Base-by-base conservation (phyloP, 148 eudicot genomes). In the Camellia japonica region DNA sequence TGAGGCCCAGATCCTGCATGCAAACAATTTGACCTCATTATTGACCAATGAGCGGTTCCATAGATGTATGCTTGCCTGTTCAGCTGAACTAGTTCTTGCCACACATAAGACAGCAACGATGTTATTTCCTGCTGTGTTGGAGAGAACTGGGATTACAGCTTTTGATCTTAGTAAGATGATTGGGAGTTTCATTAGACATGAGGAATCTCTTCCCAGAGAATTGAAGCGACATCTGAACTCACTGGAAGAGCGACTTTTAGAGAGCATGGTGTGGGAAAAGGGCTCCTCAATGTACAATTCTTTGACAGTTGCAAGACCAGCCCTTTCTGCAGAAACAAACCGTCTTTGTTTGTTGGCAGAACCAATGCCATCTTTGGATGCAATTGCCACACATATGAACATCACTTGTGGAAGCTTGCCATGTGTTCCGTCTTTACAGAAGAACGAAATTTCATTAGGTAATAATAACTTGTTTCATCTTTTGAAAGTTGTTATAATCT, bases 121-220 rank as follows among this genome's bases (percentile, higher is more conserved):
- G 98, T 75, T 97, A 86, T 97, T 97, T 90, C 99, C 99, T 76
- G 95, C 94, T 49, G 99, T 97, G 44, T 79, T 97, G 75, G 99
- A 97, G 89, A 94, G 90, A 87, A 97, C 98, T 42, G 98, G 99
- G 63, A 94, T 97, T 70, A 94, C 99, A 47, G 92, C 99, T 73
- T 97, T 97, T 86, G 98, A 97, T 88, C 98, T 97, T 78, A 97
- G 99, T 84, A 97, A 97, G 91, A 98, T 97, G 85, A 97, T 97
- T 74, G 99, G 94, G 84, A 94, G 98, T 86, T 97, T 97, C 56
- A 88, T 97, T 74, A 88, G 99, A 63, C 99, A 97, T 56, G 99
- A 97, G 84, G 99, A 94, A 52, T 85, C 92, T 63, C 93, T 97
- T 80, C 99, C 99, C 11, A 87, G 99, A 84, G 99, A 97, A 84